phyloP scores from a whole-genome alignment of 1,284 basidiomycete genomes.

The Takashimella koratensis region DNA sequence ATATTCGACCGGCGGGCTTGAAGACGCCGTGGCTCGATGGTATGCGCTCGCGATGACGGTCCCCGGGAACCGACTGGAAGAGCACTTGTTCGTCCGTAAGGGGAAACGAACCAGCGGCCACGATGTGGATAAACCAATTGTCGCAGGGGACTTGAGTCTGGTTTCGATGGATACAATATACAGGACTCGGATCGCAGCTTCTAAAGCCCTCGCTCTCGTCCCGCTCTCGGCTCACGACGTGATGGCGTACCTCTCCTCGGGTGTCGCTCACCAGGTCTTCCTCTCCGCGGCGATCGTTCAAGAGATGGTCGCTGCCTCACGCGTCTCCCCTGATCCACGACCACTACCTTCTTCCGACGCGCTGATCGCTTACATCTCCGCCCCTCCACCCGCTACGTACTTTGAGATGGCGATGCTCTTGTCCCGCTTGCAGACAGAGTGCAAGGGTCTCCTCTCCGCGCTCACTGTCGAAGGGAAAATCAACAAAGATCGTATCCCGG shows the following conservation, averaged over 20 bases:
- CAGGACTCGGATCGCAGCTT: conserved; percentile 75
- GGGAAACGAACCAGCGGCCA: conserved; percentile 55
- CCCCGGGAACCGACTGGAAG: conserved; percentile 74
- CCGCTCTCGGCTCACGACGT: conserved; percentile 22
- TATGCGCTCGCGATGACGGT: conserved; percentile 88
- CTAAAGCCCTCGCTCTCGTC: conserved; percentile 66
- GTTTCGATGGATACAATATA: conserved; percentile 75
- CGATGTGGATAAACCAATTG: conserved; percentile 95
- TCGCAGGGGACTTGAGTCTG: conserved; percentile 84
- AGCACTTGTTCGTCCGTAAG: conserved; percentile 67
- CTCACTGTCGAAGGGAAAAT: conserved; percentile 85
- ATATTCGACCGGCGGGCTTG: conserved; percentile 52
- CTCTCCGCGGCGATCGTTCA: conserved; percentile 79
- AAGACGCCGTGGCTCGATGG: conserved; percentile 55
- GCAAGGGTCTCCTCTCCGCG: conserved; percentile 69
- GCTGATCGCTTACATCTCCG: conserved; percentile 70
- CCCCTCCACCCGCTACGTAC: conserved; percentile 71
- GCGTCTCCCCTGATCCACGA: conserved; percentile 4
- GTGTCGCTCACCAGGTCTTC: conserved; percentile 88
- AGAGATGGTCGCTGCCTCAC: conserved; percentile 68
- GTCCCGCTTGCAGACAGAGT: conserved; percentile 75
- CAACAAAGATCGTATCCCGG: conserved; percentile 71
- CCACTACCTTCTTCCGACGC: conserved; percentile 49
- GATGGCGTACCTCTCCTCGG: conserved; percentile 72
- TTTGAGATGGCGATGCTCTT: conserved; percentile 87